Conservation (phyloP, 345 rosid genomes). For the Corymbia maculata region DNA sequence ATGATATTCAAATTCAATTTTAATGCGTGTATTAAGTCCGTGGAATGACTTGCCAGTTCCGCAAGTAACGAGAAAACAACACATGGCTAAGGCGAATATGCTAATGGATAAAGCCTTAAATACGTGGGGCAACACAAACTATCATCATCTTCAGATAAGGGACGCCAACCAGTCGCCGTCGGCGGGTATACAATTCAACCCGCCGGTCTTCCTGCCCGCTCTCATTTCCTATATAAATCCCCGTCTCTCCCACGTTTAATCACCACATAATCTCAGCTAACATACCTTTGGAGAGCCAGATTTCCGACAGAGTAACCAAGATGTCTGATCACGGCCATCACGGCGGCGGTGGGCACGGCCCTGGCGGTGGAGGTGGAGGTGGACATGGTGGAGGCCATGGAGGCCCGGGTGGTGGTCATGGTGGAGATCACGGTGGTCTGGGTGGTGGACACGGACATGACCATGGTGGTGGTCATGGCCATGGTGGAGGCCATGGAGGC, state of each 20-base stretch:
- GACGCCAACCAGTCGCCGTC: background rate
- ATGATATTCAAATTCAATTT: background rate
- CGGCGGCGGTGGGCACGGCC: background rate
- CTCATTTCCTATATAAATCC: background rate
- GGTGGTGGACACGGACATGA: background rate
- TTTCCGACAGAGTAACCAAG: background rate
- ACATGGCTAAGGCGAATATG: background rate
- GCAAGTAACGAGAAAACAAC: background rate
- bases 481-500: background rate
- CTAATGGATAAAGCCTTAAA: background rate
- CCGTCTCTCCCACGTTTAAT: background rate
- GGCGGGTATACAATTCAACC: background rate
- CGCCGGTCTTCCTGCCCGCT: background rate
- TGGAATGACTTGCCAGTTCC: background rate
- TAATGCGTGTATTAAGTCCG: background rate
- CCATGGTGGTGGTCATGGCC: background rate
- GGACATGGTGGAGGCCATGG: background rate
- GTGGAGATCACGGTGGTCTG: background rate
- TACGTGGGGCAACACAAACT: background rate
- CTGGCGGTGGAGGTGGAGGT: background rate
- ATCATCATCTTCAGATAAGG: background rate
- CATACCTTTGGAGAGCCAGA: background rate
- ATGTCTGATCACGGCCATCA: background rate
- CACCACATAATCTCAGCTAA: background rate
- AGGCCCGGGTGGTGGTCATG: background rate